These are phyloP conservation scores for Trapa incisa DNA, from an alignment of 345 rosid genomes.

Conservation along the genomic window DNA sequence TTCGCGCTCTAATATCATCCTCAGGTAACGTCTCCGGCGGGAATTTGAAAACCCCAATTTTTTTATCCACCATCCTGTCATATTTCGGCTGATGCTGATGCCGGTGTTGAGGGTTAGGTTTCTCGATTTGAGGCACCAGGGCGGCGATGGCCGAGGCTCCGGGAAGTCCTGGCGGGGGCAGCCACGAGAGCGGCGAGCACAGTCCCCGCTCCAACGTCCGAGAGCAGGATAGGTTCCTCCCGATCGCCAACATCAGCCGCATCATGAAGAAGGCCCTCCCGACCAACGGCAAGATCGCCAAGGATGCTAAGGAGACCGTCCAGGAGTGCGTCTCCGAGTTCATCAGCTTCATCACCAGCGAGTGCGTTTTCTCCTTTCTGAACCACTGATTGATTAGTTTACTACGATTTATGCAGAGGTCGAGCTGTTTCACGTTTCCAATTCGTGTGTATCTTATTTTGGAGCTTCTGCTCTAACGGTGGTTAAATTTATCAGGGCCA, in stretches of 20 bases:
- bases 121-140: conserved; percentile 8
- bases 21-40: background rate
- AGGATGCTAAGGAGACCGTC: conserved; percentile 91
- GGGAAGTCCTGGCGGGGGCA: conserved; percentile 39
- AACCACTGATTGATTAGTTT: too few relatives aligned
- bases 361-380: conserved; percentile 26
- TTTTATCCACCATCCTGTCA: background rate
- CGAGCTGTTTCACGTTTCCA: background rate
- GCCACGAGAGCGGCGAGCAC: conserved; percentile 53
- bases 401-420: background rate
- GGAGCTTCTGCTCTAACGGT: background rate
- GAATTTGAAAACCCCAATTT: background rate
- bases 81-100: background rate
- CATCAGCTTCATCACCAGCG: conserved; percentile 97
- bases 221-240: conserved; percentile 92
- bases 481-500: conserved; percentile 41
- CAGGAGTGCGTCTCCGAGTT: conserved; percentile 98
- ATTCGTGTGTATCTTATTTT: background rate
- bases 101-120: background rate
- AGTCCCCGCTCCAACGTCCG: conserved; percentile 66
- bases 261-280: conserved; percentile 98
- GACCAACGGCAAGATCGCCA: conserved; percentile 86
- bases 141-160: conserved; percentile 35
- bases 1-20: background rate
- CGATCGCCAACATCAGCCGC: conserved; percentile 90